Evolutionary conservation across 2,329 filamentous ascomycete species (phyloP), one percentile per base, ranked within the genome.

Genomic region (Colletotrichum truncatum): DNA sequence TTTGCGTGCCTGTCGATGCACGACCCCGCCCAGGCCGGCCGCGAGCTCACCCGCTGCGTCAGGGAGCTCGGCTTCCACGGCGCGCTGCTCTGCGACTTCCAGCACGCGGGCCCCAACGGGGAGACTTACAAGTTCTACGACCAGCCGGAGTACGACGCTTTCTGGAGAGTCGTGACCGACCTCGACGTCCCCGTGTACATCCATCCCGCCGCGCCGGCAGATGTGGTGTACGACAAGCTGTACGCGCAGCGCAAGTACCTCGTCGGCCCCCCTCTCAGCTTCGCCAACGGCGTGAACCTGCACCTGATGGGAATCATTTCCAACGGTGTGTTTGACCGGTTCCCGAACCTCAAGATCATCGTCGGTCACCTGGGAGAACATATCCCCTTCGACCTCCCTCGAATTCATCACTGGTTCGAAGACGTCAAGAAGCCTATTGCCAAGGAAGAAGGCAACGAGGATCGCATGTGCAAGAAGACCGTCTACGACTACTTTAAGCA

Each of bases 101-200:
- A 91, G 71, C 83, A 85, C 26, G 81, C 85, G 14, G 87, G 87
- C 3, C 67, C 77, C 0, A 85, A 89, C 62, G 87, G 87, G 36
- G 86, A 89, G 60, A 82, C 83, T 23, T 85, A 88, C 79, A 78
- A 90, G 72, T 91, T 90, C 77, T 91, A 90, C 76, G 89, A 91
- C 71, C 78, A 82, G 8, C 80, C 84, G 0, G 82, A 85, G 65
- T 91, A 84, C 81, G 86, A 89, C 68, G 73, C 83, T 21, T 90
- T 91, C 80, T 91, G 88, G 88, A 71, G 80, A 11, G 84, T 82
- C 0, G 81, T 84, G 8, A 81, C 80, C 2, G 85, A 89, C 43
- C 82, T 91, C 0, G 85, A 90, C 61, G 87, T 90, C 0, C 88
- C 88, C 0, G 81, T 91, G 51, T 91, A 91, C 70, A 79, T 91